A percentile compares a stretch with the other conserved stretches of the same genome.
Conservation (phyloP, 176 grass and related monocot species). For the Carex myosuroides region DNA sequence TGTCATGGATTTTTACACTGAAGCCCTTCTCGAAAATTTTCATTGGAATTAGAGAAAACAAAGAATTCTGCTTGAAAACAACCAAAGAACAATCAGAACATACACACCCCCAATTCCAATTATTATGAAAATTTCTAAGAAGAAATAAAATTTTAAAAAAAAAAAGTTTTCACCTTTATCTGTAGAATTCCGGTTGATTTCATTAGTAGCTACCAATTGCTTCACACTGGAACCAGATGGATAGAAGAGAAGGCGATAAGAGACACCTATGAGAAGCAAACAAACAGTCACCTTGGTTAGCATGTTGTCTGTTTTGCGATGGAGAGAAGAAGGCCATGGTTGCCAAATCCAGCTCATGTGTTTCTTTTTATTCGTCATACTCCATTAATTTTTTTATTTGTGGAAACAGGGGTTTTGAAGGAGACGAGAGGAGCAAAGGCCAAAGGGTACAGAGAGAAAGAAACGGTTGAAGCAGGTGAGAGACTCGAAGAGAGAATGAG, state of each 20-base stretch:
- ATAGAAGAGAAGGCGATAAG: constrained; percentile 51
- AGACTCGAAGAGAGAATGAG: neutral
- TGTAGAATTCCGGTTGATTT: neutral
- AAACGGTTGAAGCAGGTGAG: neutral
- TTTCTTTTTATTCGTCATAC: constrained; percentile 4
- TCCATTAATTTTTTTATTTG: neutral
- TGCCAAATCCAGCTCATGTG: constrained; percentile 23
- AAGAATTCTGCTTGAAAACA: constrained; percentile 1
- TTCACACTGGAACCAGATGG: constrained; percentile 3
- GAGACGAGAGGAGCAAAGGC: neutral
- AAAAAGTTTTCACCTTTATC: constrained; percentile 28
- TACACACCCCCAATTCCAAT: neutral
- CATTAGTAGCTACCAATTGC: neutral
- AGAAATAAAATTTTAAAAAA: neutral
- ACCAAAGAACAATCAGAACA: neutral
- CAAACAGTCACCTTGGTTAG: constrained; percentile 37
- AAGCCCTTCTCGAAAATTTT: constrained; percentile 1
- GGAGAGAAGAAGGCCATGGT: constrained; percentile 22
- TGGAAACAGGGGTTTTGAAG: neutral
- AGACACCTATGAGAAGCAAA: constrained; percentile 39
- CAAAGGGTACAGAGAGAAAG: neutral
- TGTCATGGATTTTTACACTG: neutral
- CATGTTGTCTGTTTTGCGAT: constrained; percentile 28
- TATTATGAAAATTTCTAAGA: constrained; percentile 11
- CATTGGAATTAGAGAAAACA: neutral